Evolutionary conservation across 2,329 filamentous ascomycete species (phyloP), one percentile per base, ranked within the genome.

Genomic region (Gremmenia infestans): DNA sequence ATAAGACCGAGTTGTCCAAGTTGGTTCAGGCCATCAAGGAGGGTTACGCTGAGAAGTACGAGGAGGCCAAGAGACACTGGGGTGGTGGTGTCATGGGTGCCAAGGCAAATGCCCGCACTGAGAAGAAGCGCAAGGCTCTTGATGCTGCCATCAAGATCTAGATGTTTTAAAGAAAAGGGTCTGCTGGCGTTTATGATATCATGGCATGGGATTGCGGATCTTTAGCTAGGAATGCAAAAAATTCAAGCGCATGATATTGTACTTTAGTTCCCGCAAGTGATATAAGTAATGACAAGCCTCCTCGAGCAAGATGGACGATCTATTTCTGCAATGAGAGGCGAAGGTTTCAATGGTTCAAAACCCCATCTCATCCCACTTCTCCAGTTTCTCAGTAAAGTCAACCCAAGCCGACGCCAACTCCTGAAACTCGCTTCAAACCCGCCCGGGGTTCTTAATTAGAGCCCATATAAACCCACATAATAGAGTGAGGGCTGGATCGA

Each of bases 1-100:
- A 99, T 84, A 97, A 97, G 89, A 86, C 81, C 68, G 95, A 97
- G 85, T 87, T 97, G 68, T 88, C 91, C 78, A 99, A 99, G 86
- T 87, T 99, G 74, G 81, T 97, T 74, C 89, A 89, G 65, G 86
- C 94, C 74, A 82, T 99, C 85, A 97, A 99, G 88, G 93, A 97
- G 72, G 94, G 93, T 68, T 99, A 96, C 85, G 79, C 89, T 71
- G 91, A 95, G 78, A 95, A 96, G 86, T 89, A 89, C 76, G 93
- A 97, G 80, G 88, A 91, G 74, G 78, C 83, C 71, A 88, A 91
- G 78, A 87, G 88, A 76, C 89, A 93, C 80, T 99, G 95, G 94
- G 94, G 95, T 81, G 94, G 94, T 85, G 95, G 95, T 78, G 97
- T 99, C 81, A 97, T 99, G 92, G 86, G 94, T 72, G 82, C 87